Evolutionary conservation across 2,329 filamentous ascomycete species (phyloP).

Genomic region (Rhexocercosporidium sp.): DNA sequence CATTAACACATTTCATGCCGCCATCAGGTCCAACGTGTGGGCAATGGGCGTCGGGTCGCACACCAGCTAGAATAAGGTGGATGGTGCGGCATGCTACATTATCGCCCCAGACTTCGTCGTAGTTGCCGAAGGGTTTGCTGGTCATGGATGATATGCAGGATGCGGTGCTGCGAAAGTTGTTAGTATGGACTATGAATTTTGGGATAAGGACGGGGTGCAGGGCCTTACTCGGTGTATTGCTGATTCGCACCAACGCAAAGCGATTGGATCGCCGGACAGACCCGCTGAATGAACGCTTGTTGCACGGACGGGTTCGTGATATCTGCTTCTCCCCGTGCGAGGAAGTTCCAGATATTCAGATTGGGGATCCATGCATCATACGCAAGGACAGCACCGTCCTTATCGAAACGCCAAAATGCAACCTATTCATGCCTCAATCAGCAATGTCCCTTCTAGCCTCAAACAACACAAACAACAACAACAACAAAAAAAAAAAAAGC

Average conservation of each 20-base stretch:
- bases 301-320: conserved; percentile 40
- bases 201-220: background rate
- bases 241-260: conserved; percentile 45
- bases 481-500: background rate
- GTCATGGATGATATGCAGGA: conserved; percentile 44
- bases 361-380: conserved; percentile 53
- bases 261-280: conserved; percentile 45
- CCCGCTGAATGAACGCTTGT: conserved; percentile 38
- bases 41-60: conserved; percentile 22
- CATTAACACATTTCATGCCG: conserved; percentile 26
- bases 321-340: conserved; percentile 38
- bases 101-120: conserved; percentile 51
- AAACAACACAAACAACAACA: too few relatives aligned
- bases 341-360: conserved; percentile 45
- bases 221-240: conserved; percentile 42
- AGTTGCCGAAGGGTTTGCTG: conserved; percentile 46
- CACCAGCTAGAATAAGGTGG: conserved; percentile 44
- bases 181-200: background rate
- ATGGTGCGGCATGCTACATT: conserved; percentile 50
- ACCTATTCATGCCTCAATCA: conserved; percentile 29
- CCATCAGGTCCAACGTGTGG: conserved; percentile 26
- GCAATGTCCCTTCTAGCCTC: too few relatives aligned
- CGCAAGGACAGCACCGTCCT: conserved; percentile 47
- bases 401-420: conserved; percentile 54
- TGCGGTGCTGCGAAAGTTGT: conserved; percentile 30